Conservation (phyloP, 441 rosid species). For the Rhodomyrtus psidioides region DNA sequence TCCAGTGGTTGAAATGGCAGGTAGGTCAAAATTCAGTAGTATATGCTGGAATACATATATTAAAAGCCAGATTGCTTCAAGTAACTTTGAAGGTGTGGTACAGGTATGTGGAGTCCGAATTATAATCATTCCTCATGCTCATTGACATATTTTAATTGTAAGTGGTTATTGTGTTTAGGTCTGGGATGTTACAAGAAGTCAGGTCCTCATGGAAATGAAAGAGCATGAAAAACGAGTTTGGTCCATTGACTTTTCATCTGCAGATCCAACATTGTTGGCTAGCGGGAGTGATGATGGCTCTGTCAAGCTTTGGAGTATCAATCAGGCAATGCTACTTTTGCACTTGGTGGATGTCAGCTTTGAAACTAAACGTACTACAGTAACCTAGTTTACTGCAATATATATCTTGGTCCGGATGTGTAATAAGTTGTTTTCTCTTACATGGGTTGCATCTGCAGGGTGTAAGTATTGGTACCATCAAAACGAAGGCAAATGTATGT, state of each 20-base stretch:
- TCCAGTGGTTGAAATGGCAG: slow-evolving; percentile 87
- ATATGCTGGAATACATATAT: slow-evolving; percentile 91
- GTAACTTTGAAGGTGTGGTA: slow-evolving; percentile 95
- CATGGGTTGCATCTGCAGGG: slow-evolving; percentile 63
- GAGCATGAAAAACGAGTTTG: slow-evolving; percentile 15
- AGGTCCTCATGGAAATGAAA: slow-evolving; percentile 8
- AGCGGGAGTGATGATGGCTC: slow-evolving; percentile 15
- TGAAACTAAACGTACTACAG: slow-evolving; percentile 56
- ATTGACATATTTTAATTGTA: background rate
- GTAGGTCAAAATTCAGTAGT: slow-evolving; percentile 81
- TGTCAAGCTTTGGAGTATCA: slow-evolving; percentile 17
- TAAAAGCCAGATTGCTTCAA: slow-evolving; percentile 87
- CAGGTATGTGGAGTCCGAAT: slow-evolving; percentile 43
- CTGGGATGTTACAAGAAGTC: slow-evolving; percentile 14
- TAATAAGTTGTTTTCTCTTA: slow-evolving; percentile 38
- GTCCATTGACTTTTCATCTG: slow-evolving; percentile 12
- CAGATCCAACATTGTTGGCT: slow-evolving; percentile 10
- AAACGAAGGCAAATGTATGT: slow-evolving; percentile 90
- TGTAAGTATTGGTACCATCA: slow-evolving; percentile 73
- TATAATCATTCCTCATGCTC: background rate
- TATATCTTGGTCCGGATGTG: slow-evolving; percentile 23
- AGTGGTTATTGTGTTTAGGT: background rate
- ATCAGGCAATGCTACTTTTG: slow-evolving; percentile 78
- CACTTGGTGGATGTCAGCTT: slow-evolving; percentile 84
- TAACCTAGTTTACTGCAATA: slow-evolving; percentile 31